Percentiles rank a stretch among this genome's conserved stretches.
Evolutionary conservation across 1,284 basidiomycete genomes (phyloP).

Genomic region (Tremellales sp.): DNA sequence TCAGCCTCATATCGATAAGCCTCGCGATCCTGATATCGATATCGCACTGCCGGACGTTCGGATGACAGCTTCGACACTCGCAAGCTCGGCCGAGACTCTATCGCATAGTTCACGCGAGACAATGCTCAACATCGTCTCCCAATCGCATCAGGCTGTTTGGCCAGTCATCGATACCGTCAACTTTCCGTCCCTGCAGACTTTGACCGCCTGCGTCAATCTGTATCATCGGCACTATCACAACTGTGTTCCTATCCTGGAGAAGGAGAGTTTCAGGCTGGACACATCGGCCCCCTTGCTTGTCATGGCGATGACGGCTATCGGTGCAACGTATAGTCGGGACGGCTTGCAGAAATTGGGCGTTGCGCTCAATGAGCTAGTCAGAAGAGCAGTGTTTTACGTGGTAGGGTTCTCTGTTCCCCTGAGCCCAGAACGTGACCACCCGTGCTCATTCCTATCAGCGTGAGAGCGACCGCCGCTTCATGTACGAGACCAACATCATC

Average conservation of each 20-base stretch:
- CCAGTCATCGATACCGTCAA: slow-evolving; percentile 12
- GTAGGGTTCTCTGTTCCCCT: slow-evolving; percentile 6
- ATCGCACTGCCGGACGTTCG: slow-evolving; percentile 6
- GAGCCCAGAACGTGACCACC: background rate
- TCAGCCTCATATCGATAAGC: slow-evolving; percentile 18
- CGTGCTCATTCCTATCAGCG: slow-evolving; percentile 7
- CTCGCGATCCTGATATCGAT: slow-evolving; percentile 11
- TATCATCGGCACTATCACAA: slow-evolving; percentile 19
- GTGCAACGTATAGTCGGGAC: slow-evolving; percentile 20
- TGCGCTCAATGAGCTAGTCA: slow-evolving; percentile 18
- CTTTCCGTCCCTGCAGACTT: slow-evolving; percentile 16
- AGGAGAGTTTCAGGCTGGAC: slow-evolving; percentile 8
- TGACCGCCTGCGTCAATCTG: slow-evolving; percentile 19
- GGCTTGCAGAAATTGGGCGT: slow-evolving; percentile 11
- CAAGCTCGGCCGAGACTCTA: background rate
- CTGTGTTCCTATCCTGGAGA: slow-evolving; percentile 19
- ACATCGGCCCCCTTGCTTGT: slow-evolving; percentile 16
- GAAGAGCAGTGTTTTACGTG: slow-evolving; percentile 18
- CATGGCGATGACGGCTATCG: slow-evolving; percentile 19
- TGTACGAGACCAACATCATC: slow-evolving; percentile 16
- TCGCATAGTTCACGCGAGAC: slow-evolving; percentile 1
- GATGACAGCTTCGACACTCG: background rate
- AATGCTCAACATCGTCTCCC: slow-evolving; percentile 16
- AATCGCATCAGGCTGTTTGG: slow-evolving; percentile 18
- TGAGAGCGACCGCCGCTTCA: slow-evolving; percentile 21